phyloP scores from a whole-genome alignment of 2,329 filamentous ascomycete species.

The Verticillium longisporum region DNA sequence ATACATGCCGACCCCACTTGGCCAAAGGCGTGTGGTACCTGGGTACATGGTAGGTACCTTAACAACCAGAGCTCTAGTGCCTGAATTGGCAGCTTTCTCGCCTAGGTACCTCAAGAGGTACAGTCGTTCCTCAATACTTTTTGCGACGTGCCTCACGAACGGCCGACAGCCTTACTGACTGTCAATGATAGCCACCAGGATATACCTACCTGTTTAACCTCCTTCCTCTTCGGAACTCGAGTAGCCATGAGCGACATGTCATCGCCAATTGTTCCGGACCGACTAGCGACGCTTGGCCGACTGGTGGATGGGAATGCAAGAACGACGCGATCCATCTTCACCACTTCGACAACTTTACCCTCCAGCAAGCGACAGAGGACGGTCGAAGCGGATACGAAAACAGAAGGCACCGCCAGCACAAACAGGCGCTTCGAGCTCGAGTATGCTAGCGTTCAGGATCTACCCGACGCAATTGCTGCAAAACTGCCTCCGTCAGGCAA shows the following conservation, averaged over 20 bases:
- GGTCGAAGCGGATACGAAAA: background rate
- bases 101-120: too few relatives aligned
- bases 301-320: conserved; percentile 25
- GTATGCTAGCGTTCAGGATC: conserved; percentile 69
- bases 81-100: too few relatives aligned
- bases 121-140: too few relatives aligned
- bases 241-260: background rate
- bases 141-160: too few relatives aligned
- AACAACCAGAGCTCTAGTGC: too few relatives aligned
- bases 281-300: background rate
- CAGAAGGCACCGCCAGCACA: conserved; percentile 8
- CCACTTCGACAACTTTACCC: conserved; percentile 15
- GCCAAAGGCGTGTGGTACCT: too few relatives aligned
- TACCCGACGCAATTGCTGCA: conserved; percentile 71
- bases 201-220: too few relatives aligned
- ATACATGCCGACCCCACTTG: too few relatives aligned
- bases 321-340: conserved; percentile 30
- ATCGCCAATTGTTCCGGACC: background rate
- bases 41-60: conserved; percentile 17
- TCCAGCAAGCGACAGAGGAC: conserved; percentile 28
- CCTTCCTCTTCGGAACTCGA: background rate
- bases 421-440: conserved; percentile 58
- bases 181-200: too few relatives aligned
- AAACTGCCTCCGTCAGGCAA: conserved; percentile 56
- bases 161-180: too few relatives aligned